A percentile compares a stretch with the other conserved stretches of the same genome.
Evolutionary conservation across 495 filamentous ascomycete species (phyloP).

Genomic region (Aspergillus kassunensis): DNA sequence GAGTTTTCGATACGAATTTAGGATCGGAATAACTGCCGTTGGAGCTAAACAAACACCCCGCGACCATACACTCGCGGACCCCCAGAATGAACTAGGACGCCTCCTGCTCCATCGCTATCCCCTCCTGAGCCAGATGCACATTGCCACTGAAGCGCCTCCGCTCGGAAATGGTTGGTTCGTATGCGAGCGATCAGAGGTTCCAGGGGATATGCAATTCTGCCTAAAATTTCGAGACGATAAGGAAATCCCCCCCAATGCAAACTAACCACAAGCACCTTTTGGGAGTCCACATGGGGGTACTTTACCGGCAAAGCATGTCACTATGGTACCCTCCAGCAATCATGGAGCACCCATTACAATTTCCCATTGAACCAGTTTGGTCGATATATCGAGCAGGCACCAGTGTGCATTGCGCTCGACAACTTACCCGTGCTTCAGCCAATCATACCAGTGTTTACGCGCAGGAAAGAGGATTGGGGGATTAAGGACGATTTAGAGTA

Average conservation of each 20-base stretch:
- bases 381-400: background rate
- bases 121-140: background rate
- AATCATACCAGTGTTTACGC: background rate
- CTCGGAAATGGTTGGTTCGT: background rate
- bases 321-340: background rate
- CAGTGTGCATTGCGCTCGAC: background rate
- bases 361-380: background rate
- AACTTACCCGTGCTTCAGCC: background rate
- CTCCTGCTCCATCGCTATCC: background rate
- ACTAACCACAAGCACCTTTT: background rate
- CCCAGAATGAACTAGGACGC: background rate
- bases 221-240: background rate
- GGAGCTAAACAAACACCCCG: background rate
- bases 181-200: background rate
- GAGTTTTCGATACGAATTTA: background rate
- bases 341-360: background rate
- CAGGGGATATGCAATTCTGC: background rate
- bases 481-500: background rate
- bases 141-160: background rate
- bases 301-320: background rate
- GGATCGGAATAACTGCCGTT: background rate
- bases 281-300: background rate
- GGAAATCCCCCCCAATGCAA: background rate
- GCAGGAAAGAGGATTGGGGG: background rate
- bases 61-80: background rate